Conservation (phyloP, 176 grass and related monocot genomes). For the bread wheat (Triticum aestivum) region DNA sequence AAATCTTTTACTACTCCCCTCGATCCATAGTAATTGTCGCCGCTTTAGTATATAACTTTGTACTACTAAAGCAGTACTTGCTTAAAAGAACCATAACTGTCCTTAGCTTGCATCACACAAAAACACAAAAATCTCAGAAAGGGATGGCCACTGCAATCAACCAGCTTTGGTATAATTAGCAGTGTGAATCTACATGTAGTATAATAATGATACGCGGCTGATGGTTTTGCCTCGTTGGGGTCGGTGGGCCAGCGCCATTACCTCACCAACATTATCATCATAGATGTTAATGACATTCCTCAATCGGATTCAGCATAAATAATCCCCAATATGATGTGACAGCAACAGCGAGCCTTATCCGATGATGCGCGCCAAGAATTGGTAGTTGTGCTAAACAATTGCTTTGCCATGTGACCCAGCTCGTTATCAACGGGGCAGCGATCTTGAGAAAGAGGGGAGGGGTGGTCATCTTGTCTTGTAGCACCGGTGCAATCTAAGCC, state of each 20-base stretch:
- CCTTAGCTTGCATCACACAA: background rate
- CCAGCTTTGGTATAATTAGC: background rate
- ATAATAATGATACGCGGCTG: background rate
- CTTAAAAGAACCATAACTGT: background rate
- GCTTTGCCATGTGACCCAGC: background rate
- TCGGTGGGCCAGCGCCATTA: conserved; percentile 1
- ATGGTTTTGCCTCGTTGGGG: background rate
- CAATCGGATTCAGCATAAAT: background rate
- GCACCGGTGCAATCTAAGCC: background rate
- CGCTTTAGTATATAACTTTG: too few relatives aligned
- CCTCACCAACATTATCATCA: conserved; percentile 27
- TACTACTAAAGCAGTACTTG: too few relatives aligned
- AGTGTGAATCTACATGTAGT: background rate
- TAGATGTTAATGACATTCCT: conserved; percentile 25
- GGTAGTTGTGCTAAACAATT: background rate
- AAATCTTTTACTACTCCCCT: too few relatives aligned
- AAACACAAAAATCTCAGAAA: background rate
- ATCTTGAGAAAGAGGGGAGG: background rate
- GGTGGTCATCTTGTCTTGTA: background rate
- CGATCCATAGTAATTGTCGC: too few relatives aligned
- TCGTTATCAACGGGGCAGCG: background rate
- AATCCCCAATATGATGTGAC: background rate
- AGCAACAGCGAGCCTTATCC: conserved; percentile 10
- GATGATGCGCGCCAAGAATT: background rate
- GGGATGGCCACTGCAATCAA: background rate